Evolutionary conservation across 2,329 filamentous ascomycete species (phyloP), one percentile per base, ranked within the genome.

Genomic region (Colletotrichum liaoningense): DNA sequence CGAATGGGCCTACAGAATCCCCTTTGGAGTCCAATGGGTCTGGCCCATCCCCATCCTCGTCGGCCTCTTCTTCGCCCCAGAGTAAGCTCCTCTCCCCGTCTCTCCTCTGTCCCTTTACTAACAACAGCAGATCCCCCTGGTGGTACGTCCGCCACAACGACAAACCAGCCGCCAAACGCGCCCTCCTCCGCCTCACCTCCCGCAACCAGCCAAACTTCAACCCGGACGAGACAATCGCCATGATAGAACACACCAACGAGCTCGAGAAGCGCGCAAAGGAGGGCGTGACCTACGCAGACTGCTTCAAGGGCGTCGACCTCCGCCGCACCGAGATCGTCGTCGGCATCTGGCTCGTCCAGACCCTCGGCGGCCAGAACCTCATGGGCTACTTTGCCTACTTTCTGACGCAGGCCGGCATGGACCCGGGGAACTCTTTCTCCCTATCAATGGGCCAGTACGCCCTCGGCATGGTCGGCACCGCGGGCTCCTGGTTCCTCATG

Each of bases 161-260:
- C 62, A 79, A 81, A 22, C 81, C 80, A 0, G 83, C 81, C 1
- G 87, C 87, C 0, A 83, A 81, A 60, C 79, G 78, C 19, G 82
- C 85, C 2, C 78, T 88, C 0, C 73, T 84, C 30, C 81, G 86
- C 19, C 81, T 88, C 2, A 86, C 84, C 0, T 83, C 81, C 5
- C 77, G 75, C 38, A 80, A 82, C 72, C 79, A 83, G 69, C 77
- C 81, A 26, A 77, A 75, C 35, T 86, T 87, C 75, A 84, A 88
- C 73, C 79, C 80, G 4, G 85, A 88, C 70, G 83, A 87, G 72
- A 85, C 84, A 0, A 79, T 91, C 12, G 86, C 88, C 19, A 85
- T 90, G 85, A 89, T 90, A 77, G 83, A 85, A 46, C 84, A 89
- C 74, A 90, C 88, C 7, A 86, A 89, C 74, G 83, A 86, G 77